phyloP scores from a whole-genome alignment of 352 stramenopile genomes.

The Globisporangium viniferum region DNA sequence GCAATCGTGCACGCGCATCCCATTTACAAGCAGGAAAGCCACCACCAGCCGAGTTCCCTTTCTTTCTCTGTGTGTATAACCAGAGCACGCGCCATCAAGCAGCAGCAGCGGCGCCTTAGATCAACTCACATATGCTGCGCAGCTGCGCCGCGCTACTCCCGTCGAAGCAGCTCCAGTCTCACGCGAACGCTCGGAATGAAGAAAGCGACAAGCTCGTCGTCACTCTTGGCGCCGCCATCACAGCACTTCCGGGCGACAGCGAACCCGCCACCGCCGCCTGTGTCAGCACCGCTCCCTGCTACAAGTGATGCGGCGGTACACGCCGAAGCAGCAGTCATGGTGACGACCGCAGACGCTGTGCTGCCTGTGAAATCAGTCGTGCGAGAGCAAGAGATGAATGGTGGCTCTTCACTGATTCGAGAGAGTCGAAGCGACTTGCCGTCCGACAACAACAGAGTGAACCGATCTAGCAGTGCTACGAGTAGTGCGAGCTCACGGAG shows the following conservation, averaged over 20 bases:
- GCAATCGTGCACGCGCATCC: neutral
- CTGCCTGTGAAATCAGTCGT: neutral
- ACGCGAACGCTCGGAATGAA: slow-evolving; percentile 13
- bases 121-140: neutral
- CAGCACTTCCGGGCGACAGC: slow-evolving; percentile 2
- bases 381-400: neutral
- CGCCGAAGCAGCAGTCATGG: neutral
- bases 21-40: neutral
- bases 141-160: neutral
- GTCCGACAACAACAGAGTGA: slow-evolving; percentile 2
- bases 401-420: neutral
- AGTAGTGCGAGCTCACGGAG: slow-evolving; percentile 17
- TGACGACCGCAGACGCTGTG: neutral
- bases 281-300: neutral
- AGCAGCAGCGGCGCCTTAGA: neutral
- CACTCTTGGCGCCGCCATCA: slow-evolving; percentile 13
- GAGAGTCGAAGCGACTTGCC: neutral
- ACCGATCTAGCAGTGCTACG: slow-evolving; percentile 16
- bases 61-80: neutral
- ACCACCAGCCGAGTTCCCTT: neutral
- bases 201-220: slow-evolving; percentile 9
- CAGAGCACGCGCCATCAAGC: neutral
- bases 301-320: neutral
- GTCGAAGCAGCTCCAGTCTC: neutral
- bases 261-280: neutral